Base-by-base conservation (phyloP, 495 filamentous ascomycete species). In the Podospora fimiseda region DNA sequence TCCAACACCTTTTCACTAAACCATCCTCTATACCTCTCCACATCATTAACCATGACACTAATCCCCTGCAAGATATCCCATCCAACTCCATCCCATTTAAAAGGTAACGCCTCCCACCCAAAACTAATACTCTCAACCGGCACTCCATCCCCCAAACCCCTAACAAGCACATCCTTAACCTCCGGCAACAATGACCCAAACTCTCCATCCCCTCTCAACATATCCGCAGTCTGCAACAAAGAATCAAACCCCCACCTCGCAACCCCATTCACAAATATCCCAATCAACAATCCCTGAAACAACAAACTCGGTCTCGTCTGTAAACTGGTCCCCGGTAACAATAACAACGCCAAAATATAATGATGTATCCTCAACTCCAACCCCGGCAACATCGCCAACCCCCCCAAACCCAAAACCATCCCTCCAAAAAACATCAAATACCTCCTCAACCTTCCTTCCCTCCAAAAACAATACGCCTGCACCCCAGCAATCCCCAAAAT, bases 241-340 rank as follows among this genome's bases (percentile, higher is more conserved):
- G 85, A 79, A 43, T 88, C 92, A 58, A 94, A 96, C 9, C 91
- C 92, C 92, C 92, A 96, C 11, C 93, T 77, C 7, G 90, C 92
- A 47, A 89, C 82, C 18, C 92, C 92, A 61, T 97, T 96, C 68
- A 95, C 81, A 69, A 96, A 96, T 0, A 97, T 72, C 6, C 92
- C 92, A 1, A 96, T 66, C 1, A 96, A 69, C 18, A 97, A 67
- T 2, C 92, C 92, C 61, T 95, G 90, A 55, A 89, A 95, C 3
- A 90, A 65, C 20, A 96, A 64, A 0, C 80, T 83, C 0, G 85
- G 82, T 0, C 92, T 77, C 4, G 87, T 96, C 54, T 90, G 88
- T 52, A 95, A 78, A 38, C 85, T 83, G 0, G 92, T 96, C 0
- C 90, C 92, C 0, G 89, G 90, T 14, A 95, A 79, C 0, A 98